Percentiles rank a stretch among this genome's conserved stretches.
phyloP scores from a whole-genome alignment of 495 filamentous ascomycete genomes.

The Penicillium soppii region DNA sequence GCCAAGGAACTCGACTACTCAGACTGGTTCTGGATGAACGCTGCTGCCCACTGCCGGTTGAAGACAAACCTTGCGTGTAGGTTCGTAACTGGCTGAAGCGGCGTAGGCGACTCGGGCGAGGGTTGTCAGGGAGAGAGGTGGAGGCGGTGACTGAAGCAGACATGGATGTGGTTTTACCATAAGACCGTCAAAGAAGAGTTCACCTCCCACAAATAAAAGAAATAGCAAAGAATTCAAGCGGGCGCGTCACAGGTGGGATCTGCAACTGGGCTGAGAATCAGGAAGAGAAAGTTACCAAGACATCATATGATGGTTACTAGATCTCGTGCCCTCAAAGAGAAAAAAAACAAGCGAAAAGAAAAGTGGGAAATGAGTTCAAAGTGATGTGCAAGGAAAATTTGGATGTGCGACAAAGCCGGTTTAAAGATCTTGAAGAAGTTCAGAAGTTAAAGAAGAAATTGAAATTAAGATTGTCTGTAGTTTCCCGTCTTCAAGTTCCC shows the following conservation, averaged over 20 bases:
- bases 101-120: slow-evolving; percentile 61
- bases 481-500: too few relatives aligned
- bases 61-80: slow-evolving; percentile 61
- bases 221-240: background rate
- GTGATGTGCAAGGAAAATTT: too few relatives aligned
- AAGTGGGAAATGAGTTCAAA: background rate
- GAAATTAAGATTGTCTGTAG: too few relatives aligned
- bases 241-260: slow-evolving; percentile 10
- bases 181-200: slow-evolving; percentile 1
- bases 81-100: slow-evolving; percentile 73
- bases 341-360: background rate
- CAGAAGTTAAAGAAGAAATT: too few relatives aligned
- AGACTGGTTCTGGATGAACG: slow-evolving; percentile 34
- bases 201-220: background rate
- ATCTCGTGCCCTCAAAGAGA: background rate
- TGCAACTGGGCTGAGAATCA: slow-evolving; percentile 18
- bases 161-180: slow-evolving; percentile 19
- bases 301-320: slow-evolving; percentile 12
- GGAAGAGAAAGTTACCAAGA: background rate
- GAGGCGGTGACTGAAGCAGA: slow-evolving; percentile 44
- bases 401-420: too few relatives aligned
- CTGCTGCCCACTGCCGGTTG: slow-evolving; percentile 29
- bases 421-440: too few relatives aligned
- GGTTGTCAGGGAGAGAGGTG: slow-evolving; percentile 33
- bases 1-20: slow-evolving; percentile 38